Evolutionary conservation across 2,329 filamentous ascomycete species (phyloP), one percentile per base, ranked within the genome.

Genomic region (Bipolaris sorokiniana): DNA sequence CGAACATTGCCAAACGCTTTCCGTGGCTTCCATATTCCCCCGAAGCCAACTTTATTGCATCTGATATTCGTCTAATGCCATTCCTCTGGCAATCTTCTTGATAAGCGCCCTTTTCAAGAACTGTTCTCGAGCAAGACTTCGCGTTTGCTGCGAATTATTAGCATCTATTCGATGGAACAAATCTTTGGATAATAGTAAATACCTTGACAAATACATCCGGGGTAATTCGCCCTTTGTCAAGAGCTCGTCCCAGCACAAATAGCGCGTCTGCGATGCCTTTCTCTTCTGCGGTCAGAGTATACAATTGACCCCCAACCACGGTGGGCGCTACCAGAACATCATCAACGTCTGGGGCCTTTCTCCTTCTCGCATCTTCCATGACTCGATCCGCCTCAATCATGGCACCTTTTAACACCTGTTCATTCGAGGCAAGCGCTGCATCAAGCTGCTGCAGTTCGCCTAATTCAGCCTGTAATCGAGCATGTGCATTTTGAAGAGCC

Each of bases 321-420:
- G 92, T 97, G 0, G 94, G 92, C 3, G 93, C 92, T n/a, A 97
- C 91, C 2, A 99, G 82, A 33, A 98, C 84, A 58, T 96, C 92
- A 74, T 99, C 95, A 47, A 98, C 89, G 46, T 88, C 86, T 0
- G 93, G 92, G 1, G 88, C 84, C 38, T 84, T 83, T 47, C 90
- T 87, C 15, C 82, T 82, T 54, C 86, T 84, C n/a, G 90, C 90
- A 49, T 87, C 85, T 40, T 86, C 84, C 62, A 97, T 91, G 10
- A 93, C 87, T 5, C 80, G 80, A 72, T 97, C 93, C 3, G 94
- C 94, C 59, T 90, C 88, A 28, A 84, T 83, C 49, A 98, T 86
- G 3, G 90, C 88, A 38, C 89, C 88, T 62, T 89, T 89, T 6
- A 98, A 81, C 51, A 96, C 90, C 18, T 84, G 80, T 13, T 92